Evolutionary conservation across 2,329 filamentous ascomycete species (phyloP).

Genomic region (Colletotrichum nymphaeae): DNA sequence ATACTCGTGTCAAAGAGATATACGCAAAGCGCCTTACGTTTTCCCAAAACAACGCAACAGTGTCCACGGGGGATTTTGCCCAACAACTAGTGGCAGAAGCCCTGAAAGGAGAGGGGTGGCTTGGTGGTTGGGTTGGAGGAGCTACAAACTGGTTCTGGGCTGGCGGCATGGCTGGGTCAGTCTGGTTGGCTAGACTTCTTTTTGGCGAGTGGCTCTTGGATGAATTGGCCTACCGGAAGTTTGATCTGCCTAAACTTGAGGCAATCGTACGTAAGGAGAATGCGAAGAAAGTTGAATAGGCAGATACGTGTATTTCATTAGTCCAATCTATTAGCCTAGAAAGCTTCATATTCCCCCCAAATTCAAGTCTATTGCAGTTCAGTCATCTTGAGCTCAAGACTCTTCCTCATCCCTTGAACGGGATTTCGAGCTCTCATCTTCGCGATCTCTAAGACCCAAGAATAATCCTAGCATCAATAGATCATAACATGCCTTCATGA

Average conservation of each 20-base stretch:
- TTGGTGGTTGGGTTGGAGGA: constrained; percentile 46
- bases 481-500: constrained; percentile 71
- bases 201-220: constrained; percentile 44
- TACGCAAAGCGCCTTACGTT: constrained; percentile 60
- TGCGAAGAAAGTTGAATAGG: constrained; percentile 9
- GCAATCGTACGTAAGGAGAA: constrained; percentile 31
- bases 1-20: constrained; percentile 56
- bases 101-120: constrained; percentile 51
- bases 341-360: too few species aligned
- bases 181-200: constrained; percentile 44
- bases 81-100: constrained; percentile 54
- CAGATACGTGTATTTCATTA: background rate
- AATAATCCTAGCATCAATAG: constrained; percentile 66
- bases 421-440: constrained; percentile 36
- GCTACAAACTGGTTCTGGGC: constrained; percentile 50
- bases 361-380: background rate
- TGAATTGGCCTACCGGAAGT: constrained; percentile 42
- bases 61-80: constrained; percentile 58
- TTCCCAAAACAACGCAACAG: constrained; percentile 59
- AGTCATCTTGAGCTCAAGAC: background rate
- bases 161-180: constrained; percentile 43
- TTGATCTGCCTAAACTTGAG: constrained; percentile 54
- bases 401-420: constrained; percentile 24
- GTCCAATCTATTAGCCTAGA: background rate
- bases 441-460: constrained; percentile 43